Conservation (phyloP, 75 land plant genomes). For the Pinus tabuliformis region DNA sequence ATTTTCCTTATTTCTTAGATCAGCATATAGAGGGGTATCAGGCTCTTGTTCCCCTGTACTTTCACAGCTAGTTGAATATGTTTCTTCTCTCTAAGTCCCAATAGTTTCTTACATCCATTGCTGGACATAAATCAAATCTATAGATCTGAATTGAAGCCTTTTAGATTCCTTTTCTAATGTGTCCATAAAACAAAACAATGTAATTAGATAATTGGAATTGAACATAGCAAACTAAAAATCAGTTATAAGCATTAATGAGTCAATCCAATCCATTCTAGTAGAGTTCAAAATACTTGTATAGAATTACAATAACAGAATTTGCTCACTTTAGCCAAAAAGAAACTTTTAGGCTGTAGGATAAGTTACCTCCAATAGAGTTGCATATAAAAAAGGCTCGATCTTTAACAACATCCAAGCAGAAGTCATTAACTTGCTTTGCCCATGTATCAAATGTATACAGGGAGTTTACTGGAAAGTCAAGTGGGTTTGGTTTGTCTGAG, state of each 20-base stretch:
- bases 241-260: not conserved
- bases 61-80: too few species aligned
- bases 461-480: constrained; percentile 30
- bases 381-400: constrained; percentile 91
- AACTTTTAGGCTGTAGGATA: not conserved
- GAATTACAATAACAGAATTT: not conserved
- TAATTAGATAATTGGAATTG: not conserved
- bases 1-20: too few species aligned
- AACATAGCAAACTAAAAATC: not conserved
- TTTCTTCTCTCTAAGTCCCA: too few species aligned
- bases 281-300: not conserved
- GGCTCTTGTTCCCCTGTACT: too few species aligned
- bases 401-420: constrained; percentile 75
- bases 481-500: constrained; percentile 95
- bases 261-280: not conserved
- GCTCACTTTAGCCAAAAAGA: not conserved
- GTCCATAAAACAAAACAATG: not conserved
- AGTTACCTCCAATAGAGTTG: constrained; percentile 95
- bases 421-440: constrained; percentile 86
- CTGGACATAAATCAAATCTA: too few species aligned
- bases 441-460: constrained; percentile 96
- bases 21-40: too few species aligned
- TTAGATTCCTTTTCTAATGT: not conserved
- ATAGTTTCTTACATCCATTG: too few species aligned
- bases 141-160: not conserved